phyloP scores from a whole-genome alignment of 164 flowering plant species.

The Stephania yunnanensis region DNA sequence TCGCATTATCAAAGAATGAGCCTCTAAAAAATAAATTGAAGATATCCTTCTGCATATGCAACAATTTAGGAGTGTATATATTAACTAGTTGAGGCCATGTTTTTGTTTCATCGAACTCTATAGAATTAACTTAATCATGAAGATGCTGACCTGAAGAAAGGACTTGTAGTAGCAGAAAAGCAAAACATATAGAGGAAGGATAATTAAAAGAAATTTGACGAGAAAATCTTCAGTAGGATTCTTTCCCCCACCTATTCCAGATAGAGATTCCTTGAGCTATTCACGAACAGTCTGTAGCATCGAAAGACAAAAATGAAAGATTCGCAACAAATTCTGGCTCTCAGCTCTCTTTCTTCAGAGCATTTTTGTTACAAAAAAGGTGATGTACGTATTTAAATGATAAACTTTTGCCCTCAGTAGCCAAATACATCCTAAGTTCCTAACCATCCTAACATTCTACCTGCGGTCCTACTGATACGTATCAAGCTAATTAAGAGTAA shows the following conservation, averaged over 20 bases:
- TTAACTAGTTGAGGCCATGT: background rate
- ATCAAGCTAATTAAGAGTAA: too few relatives aligned
- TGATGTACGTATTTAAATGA: background rate
- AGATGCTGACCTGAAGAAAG: conserved; percentile 50
- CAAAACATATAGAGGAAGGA: conserved; percentile 57
- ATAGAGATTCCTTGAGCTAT: conserved; percentile 70
- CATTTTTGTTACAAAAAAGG: background rate
- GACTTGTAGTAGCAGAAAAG: conserved; percentile 54
- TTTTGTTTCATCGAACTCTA: background rate
- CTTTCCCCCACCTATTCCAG: conserved; percentile 91
- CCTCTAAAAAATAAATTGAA: conserved; percentile 35
- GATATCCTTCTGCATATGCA: conserved; percentile 40
- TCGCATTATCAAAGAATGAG: conserved; percentile 50
- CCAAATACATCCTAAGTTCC: background rate
- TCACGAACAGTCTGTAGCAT: conserved; percentile 68
- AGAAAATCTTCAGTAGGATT: conserved; percentile 54
- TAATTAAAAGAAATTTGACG: conserved; percentile 49
- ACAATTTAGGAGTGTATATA: conserved; percentile 8
- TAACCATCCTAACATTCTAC: background rate
- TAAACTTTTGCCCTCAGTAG: background rate
- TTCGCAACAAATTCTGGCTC: background rate
- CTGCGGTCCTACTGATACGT: background rate
- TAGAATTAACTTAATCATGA: background rate
- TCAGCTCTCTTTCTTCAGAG: background rate
- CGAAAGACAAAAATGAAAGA: conserved; percentile 9